Evolutionary conservation across 2,329 filamentous ascomycete species (phyloP).

Genomic region (Escovopsis sp.): DNA sequence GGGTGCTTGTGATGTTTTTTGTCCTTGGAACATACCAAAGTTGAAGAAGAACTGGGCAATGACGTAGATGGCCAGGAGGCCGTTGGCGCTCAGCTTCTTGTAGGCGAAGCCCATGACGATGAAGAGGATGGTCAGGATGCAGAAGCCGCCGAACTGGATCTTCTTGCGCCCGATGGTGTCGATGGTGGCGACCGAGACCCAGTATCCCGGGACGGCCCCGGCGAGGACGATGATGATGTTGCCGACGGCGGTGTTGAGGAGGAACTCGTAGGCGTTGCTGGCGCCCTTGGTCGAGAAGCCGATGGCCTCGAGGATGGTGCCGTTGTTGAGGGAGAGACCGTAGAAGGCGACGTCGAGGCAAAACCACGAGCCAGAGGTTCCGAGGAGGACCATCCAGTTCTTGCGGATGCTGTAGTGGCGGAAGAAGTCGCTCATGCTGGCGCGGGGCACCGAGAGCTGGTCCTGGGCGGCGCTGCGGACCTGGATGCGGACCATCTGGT

Average conservation of each 20-base stretch:
- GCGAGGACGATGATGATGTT: slow-evolving; percentile 69
- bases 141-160: slow-evolving; percentile 54
- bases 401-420: slow-evolving; percentile 56
- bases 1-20: neutral
- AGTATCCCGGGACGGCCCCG: slow-evolving; percentile 69
- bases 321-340: slow-evolving; percentile 62
- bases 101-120: slow-evolving; percentile 50
- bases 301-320: slow-evolving; percentile 54
- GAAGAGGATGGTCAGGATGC: slow-evolving; percentile 45
- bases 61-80: slow-evolving; percentile 40
- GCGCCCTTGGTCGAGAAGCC: slow-evolving; percentile 43
- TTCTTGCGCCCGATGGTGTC: slow-evolving; percentile 65
- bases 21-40: slow-evolving; percentile 22
- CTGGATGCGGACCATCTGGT: slow-evolving; percentile 50
- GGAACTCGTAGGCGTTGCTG: slow-evolving; percentile 48
- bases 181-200: slow-evolving; percentile 60
- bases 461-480: slow-evolving; percentile 37
- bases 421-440: slow-evolving; percentile 57
- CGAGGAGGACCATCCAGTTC: slow-evolving; percentile 57
- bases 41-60: slow-evolving; percentile 46
- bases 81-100: slow-evolving; percentile 34
- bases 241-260: slow-evolving; percentile 62
- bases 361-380: slow-evolving; percentile 79
- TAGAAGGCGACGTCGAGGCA: slow-evolving; percentile 50
- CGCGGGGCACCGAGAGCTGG: slow-evolving; percentile 50